Percentiles rank a stretch among this genome's conserved stretches.
phyloP scores from a whole-genome alignment of 73 alveolate genomes.

The Uronychia binucleata region DNA sequence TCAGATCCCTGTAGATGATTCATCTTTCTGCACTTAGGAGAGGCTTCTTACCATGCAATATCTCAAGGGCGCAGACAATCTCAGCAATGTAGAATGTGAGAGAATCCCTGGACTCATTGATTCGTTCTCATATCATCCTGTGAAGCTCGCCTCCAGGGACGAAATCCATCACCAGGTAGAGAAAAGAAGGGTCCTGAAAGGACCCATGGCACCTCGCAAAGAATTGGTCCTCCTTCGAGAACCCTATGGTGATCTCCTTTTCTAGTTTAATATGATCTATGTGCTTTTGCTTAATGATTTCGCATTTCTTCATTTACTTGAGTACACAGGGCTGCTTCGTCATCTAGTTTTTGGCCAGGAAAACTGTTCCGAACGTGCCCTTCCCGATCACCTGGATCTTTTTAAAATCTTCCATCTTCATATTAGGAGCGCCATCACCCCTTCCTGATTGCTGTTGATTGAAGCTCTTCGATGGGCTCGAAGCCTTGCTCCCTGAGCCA shows the following conservation, averaged over 20 bases:
- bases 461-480: not conserved
- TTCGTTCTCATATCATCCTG: constrained; percentile 63
- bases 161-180: constrained; percentile 47
- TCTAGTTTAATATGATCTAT: not conserved
- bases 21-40: not conserved
- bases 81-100: constrained; percentile 83
- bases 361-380: not conserved
- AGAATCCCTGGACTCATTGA: constrained; percentile 67
- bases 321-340: not conserved
- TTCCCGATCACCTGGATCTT: not conserved
- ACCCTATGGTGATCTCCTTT: not conserved
- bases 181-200: constrained; percentile 11
- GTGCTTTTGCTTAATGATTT: not conserved
- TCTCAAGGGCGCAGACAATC: constrained; percentile 73
- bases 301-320: not conserved
- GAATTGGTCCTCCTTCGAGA: not conserved
- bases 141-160: constrained; percentile 51
- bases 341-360: not conserved
- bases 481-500: not conserved
- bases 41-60: constrained; percentile 64
- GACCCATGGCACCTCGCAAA: not conserved
- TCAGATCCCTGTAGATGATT: constrained; percentile 27
- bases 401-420: not conserved
- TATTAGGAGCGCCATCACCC: not conserved
- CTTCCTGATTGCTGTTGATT: not conserved